Percentiles rank a stretch among this genome's conserved stretches.
phyloP scores from a whole-genome alignment of 768 basidiomycete genomes.

The Ramaria sp. region DNA sequence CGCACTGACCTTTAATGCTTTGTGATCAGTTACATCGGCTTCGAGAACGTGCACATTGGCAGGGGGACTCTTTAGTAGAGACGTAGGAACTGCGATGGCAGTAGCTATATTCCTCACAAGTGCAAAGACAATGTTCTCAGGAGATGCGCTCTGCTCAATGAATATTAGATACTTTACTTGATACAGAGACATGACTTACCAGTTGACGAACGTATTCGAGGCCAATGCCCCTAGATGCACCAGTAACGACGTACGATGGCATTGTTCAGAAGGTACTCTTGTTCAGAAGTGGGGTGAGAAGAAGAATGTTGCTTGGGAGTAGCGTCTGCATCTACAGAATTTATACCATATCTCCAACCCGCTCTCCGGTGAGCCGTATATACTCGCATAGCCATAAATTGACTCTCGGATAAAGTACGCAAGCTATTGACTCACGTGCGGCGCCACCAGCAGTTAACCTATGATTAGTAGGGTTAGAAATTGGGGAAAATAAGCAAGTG shows the following conservation, averaged over 20 bases:
- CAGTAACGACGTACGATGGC: constrained; percentile 1
- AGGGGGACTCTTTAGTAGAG: background rate
- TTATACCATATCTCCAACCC: too few species aligned
- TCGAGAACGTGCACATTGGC: constrained; percentile 24
- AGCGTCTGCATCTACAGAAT: too few species aligned
- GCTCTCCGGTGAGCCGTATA: too few species aligned
- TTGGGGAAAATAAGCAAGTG: too few species aligned
- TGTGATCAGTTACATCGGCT: constrained; percentile 24
- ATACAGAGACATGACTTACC: background rate
- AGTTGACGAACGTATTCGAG: constrained; percentile 5
- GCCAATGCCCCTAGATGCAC: constrained; percentile 5
- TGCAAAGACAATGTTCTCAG: constrained; percentile 18
- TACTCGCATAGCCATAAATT: too few species aligned
- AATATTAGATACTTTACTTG: background rate
- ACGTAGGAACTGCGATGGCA: constrained; percentile 7
- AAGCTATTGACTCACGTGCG: too few species aligned
- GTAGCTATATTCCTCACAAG: constrained; percentile 17
- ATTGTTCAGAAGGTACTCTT: too few species aligned
- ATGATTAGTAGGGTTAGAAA: too few species aligned
- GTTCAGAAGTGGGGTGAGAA: too few species aligned
- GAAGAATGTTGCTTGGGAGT: too few species aligned
- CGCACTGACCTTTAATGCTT: constrained; percentile 20
- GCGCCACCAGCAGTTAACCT: too few species aligned
- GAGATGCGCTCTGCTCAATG: background rate
- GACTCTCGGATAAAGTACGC: too few species aligned